Percentiles rank a stretch among this genome's conserved stretches.
phyloP scores from a whole-genome alignment of 257 asterid species.

The Nicotiana benthamiana region DNA sequence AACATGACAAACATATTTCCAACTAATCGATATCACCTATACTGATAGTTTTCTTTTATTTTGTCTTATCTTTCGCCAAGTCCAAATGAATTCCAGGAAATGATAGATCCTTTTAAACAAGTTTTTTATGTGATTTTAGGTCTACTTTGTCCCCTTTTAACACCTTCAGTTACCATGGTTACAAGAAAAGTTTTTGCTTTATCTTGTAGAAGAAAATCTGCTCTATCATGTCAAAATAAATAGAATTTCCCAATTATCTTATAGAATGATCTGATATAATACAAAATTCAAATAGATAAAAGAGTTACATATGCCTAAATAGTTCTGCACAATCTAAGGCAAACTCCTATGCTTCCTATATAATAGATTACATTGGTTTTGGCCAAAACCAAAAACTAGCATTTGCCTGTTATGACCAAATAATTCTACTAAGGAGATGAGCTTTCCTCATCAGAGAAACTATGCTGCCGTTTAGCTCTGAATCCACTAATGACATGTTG shows the following conservation, averaged over 20 bases:
- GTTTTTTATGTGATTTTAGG: too few relatives aligned
- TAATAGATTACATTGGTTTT: slow-evolving; percentile 1
- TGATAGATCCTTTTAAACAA: too few relatives aligned
- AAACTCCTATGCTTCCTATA: neutral
- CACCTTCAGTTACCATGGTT: too few relatives aligned
- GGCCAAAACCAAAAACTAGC: slow-evolving; percentile 1
- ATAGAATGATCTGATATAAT: slow-evolving; percentile 1
- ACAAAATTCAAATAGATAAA: neutral
- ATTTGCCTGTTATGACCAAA: neutral
- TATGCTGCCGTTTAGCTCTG: slow-evolving; percentile 6
- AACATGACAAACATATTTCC: too few relatives aligned
- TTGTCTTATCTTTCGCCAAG: too few relatives aligned
- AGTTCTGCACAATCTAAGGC: neutral
- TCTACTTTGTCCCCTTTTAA: too few relatives aligned
- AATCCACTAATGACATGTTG: slow-evolving; percentile 11
- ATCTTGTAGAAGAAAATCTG: neutral
- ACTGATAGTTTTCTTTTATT: too few relatives aligned
- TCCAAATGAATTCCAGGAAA: too few relatives aligned
- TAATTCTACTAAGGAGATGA: neutral
- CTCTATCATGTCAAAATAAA: neutral
- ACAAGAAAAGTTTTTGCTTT: neutral
- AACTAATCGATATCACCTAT: too few relatives aligned
- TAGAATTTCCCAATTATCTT: neutral
- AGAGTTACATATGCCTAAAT: neutral
- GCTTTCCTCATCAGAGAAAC: slow-evolving; percentile 20